Evolutionary conservation across 2,329 filamentous ascomycete species (phyloP).

Genomic region (Arachnomyces sp.): DNA sequence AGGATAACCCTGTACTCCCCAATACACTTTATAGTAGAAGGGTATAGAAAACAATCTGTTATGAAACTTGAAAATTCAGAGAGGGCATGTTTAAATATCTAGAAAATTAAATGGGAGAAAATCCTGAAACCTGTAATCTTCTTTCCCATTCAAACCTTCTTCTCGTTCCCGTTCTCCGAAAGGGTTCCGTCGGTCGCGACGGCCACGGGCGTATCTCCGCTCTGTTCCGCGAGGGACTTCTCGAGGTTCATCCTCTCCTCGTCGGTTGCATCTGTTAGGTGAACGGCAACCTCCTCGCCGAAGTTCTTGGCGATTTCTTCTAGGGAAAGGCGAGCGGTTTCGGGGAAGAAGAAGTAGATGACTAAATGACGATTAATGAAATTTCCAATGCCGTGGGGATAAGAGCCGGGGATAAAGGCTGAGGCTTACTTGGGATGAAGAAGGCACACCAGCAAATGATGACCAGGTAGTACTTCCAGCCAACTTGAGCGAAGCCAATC

Average conservation of each 20-base stretch:
- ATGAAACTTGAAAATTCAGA: conserved; percentile 47
- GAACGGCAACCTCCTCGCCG: conserved; percentile 45
- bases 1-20: too few relatives aligned
- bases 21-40: too few relatives aligned
- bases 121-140: too few relatives aligned
- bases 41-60: too few relatives aligned
- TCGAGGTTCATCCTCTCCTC: conserved; percentile 26
- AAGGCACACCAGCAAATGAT: conserved; percentile 39
- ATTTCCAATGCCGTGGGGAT: too few relatives aligned
- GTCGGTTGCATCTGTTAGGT: conserved; percentile 38
- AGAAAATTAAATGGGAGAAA: conserved; percentile 40
- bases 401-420: background rate
- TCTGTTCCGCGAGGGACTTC: too few relatives aligned
- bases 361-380: conserved; percentile 15
- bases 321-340: conserved; percentile 36
- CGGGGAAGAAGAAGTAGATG: conserved; percentile 40
- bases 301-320: conserved; percentile 43
- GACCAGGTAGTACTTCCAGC: conserved; percentile 47
- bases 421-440: conserved; percentile 31
- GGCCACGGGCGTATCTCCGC: too few relatives aligned
- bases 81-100: conserved; percentile 42
- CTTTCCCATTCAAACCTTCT: too few relatives aligned
- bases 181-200: too few relatives aligned
- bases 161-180: too few relatives aligned
- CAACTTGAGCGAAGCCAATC: conserved; percentile 36